Percentiles rank a stretch among this genome's conserved stretches.
Conservation (phyloP, 164 flowering plant genomes). For the Chimonanthus salicifolius region DNA sequence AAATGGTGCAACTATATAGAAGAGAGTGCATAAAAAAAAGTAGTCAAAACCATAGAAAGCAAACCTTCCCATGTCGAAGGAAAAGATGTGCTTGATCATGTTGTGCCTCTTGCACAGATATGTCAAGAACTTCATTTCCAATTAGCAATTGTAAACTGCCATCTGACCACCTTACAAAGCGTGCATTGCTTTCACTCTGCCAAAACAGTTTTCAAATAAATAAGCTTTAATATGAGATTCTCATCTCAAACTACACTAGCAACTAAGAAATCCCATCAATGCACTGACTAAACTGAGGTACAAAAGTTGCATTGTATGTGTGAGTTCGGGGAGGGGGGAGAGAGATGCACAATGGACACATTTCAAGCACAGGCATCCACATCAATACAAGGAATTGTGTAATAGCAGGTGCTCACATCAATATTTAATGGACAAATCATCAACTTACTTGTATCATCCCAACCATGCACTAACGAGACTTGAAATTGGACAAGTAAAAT, state of each 20-base stretch:
- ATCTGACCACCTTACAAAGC: constrained; percentile 98
- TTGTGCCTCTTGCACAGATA: constrained; percentile 83
- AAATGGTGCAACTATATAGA: not conserved
- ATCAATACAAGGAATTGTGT: too few species aligned
- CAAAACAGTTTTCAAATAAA: constrained; percentile 3
- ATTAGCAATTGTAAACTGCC: constrained; percentile 86
- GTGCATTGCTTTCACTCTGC: constrained; percentile 97
- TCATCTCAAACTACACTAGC: not conserved
- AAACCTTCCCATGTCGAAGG: constrained; percentile 91
- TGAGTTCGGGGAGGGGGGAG: not conserved
- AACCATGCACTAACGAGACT: too few species aligned
- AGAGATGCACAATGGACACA: too few species aligned
- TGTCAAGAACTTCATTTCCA: constrained; percentile 98
- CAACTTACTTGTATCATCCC: too few species aligned
- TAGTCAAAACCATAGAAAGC: constrained; percentile 4
- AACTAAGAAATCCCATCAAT: not conserved
- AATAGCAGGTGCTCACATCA: too few species aligned
- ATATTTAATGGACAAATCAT: too few species aligned
- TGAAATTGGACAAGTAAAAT: too few species aligned
- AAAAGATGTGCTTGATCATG: constrained; percentile 96
- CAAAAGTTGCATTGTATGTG: not conserved
- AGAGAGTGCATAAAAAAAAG: not conserved
- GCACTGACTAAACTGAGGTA: not conserved
- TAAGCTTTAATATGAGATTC: not conserved
- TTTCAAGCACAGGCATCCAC: too few species aligned